These are phyloP conservation scores for Ilex paraguariensis DNA, from an alignment of 305 asterid genomes.

Conservation along the genomic window DNA sequence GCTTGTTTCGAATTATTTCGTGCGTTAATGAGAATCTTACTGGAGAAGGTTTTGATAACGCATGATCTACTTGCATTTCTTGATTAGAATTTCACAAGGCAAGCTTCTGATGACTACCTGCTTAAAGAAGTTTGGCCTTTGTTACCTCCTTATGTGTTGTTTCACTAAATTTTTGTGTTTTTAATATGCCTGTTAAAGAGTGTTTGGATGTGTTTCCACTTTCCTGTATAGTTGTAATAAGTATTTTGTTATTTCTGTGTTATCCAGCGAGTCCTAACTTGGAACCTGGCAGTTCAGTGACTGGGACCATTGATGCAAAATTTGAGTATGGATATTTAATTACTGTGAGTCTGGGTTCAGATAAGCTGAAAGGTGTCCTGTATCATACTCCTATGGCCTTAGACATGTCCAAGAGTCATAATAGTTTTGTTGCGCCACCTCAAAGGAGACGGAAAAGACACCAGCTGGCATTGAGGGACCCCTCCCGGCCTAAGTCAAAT, in stretches of 20 bases:
- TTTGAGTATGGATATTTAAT: constrained; percentile 85
- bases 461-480: constrained; percentile 47
- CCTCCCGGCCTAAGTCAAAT: constrained; percentile 68
- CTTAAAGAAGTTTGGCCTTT: too few relatives aligned
- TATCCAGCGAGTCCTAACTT: constrained; percentile 45
- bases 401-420: constrained; percentile 28
- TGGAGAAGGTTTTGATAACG: too few relatives aligned
- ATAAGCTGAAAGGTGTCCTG: constrained; percentile 70
- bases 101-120: too few relatives aligned
- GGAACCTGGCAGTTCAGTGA: constrained; percentile 54
- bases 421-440: constrained; percentile 27
- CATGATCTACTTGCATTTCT: too few relatives aligned
- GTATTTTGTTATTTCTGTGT: constrained; percentile 10
- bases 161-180: background rate
- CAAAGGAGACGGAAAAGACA: constrained; percentile 44
- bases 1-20: too few relatives aligned
- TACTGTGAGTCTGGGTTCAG: constrained; percentile 60
- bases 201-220: background rate
- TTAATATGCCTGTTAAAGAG: background rate
- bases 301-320: constrained; percentile 87
- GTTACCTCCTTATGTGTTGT: too few relatives aligned
- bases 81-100: too few relatives aligned
- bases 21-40: too few relatives aligned
- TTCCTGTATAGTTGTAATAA: constrained; percentile 6
- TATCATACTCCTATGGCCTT: constrained; percentile 50